phyloP scores from a whole-genome alignment of 140 eudicot species.

The Erigeron philadelphicus region DNA sequence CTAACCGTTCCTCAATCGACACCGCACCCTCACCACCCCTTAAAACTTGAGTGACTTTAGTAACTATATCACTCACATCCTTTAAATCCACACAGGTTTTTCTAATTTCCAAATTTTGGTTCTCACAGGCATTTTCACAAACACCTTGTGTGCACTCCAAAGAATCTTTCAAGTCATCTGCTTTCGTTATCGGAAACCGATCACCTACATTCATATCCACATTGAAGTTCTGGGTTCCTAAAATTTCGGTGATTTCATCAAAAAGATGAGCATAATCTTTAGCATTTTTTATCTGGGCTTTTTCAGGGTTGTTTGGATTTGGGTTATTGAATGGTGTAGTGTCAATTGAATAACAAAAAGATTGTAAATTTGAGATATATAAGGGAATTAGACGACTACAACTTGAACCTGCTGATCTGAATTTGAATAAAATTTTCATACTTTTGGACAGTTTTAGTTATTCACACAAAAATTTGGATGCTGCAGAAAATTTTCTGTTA shows the following conservation, averaged over 20 bases:
- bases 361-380: slow-evolving; percentile 25
- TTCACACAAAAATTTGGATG: not conserved
- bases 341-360: slow-evolving; percentile 22
- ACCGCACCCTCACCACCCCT: slow-evolving; percentile 32
- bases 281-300: slow-evolving; percentile 19
- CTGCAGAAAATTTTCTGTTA: not conserved
- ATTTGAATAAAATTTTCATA: slow-evolving; percentile 43
- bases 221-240: slow-evolving; percentile 45
- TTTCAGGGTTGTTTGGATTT: slow-evolving; percentile 31
- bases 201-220: slow-evolving; percentile 21
- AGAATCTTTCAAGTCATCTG: not conserved
- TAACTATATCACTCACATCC: slow-evolving; percentile 51
- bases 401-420: slow-evolving; percentile 29
- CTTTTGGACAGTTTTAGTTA: not conserved
- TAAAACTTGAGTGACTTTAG: slow-evolving; percentile 48
- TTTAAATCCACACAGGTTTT: slow-evolving; percentile 19
- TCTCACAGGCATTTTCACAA: slow-evolving; percentile 52
- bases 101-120: slow-evolving; percentile 22
- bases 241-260: slow-evolving; percentile 55
- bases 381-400: slow-evolving; percentile 22
- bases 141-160: slow-evolving; percentile 42
- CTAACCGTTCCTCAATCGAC: slow-evolving; percentile 57
- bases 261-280: slow-evolving; percentile 40
- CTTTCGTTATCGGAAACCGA: slow-evolving; percentile 17
- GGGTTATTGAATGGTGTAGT: slow-evolving; percentile 33